Evolutionary conservation across 257 asterid species (phyloP).

Genomic region (Gentiana macrophylla): DNA sequence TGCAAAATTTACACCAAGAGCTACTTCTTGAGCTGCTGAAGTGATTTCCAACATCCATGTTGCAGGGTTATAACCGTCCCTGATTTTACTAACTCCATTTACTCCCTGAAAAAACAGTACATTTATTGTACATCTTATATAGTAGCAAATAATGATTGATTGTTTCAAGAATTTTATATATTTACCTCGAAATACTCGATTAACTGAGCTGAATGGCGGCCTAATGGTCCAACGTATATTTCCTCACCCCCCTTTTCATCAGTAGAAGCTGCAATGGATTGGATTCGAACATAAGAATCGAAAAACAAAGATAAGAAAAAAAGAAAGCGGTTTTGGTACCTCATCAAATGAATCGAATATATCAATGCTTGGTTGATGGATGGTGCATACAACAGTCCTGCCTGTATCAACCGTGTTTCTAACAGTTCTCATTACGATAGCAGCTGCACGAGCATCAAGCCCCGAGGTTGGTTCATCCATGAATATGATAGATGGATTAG

Average conservation of each 20-base stretch:
- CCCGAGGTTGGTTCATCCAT: conserved; percentile 98
- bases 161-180: not conserved
- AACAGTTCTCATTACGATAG: conserved; percentile 92
- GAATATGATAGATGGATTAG: conserved; percentile 85
- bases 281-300: too few species aligned
- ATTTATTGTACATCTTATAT: too few species aligned
- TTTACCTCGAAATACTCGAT: conserved; percentile 68
- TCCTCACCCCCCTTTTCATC: conserved; percentile 78
- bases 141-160: too few species aligned
- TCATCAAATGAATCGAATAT: conserved; percentile 86
- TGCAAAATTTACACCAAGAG: conserved; percentile 38
- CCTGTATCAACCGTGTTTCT: conserved; percentile 94
- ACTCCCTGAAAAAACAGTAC: conserved; percentile 9
- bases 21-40: conserved; percentile 33
- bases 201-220: conserved; percentile 46
- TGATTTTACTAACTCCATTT: conserved; percentile 34
- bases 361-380: conserved; percentile 90
- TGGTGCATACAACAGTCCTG: conserved; percentile 83
- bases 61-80: conserved; percentile 55
- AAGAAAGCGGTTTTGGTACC: conserved; percentile 20
- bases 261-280: conserved; percentile 45
- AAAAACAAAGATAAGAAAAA: not conserved
- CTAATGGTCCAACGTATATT: conserved; percentile 70
- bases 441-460: conserved; percentile 93
- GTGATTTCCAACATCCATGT: conserved; percentile 65